phyloP scores from a whole-genome alignment of 179 eudicot species.

The Beta lomatogona region DNA sequence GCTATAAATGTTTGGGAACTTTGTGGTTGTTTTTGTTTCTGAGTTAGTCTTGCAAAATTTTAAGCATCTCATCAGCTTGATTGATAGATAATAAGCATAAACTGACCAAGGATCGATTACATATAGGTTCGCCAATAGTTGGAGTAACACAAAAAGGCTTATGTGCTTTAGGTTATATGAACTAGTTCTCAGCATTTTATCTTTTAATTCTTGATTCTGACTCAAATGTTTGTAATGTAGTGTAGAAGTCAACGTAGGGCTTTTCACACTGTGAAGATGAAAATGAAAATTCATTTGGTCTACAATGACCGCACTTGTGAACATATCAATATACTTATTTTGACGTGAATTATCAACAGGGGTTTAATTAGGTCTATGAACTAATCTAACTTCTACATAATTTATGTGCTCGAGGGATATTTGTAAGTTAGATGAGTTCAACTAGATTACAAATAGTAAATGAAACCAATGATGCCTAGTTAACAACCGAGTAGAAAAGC shows the following conservation, averaged over 20 bases:
- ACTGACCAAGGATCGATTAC: too few relatives aligned
- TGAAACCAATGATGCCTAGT: too few relatives aligned
- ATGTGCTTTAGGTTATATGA: background rate
- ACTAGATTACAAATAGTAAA: too few relatives aligned
- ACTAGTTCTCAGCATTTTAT: too few relatives aligned
- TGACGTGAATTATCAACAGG: background rate
- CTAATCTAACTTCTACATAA: too few relatives aligned
- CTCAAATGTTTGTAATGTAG: background rate
- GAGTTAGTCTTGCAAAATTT: background rate
- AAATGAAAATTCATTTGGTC: background rate
- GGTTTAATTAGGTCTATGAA: too few relatives aligned
- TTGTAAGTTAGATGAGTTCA: too few relatives aligned
- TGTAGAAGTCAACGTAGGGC: background rate
- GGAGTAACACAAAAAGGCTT: background rate
- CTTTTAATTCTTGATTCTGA: background rate
- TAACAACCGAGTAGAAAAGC: too few relatives aligned
- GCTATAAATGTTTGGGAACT: background rate
- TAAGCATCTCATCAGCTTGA: background rate
- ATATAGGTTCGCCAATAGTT: too few relatives aligned
- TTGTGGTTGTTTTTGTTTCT: background rate
- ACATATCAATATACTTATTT: background rate
- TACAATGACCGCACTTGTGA: background rate
- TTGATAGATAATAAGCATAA: too few relatives aligned
- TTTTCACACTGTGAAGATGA: background rate
- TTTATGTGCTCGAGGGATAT: too few relatives aligned